These are phyloP conservation scores for Annulohypoxylon maeteangense DNA, from an alignment of 495 filamentous ascomycete species.

Conservation along the genomic window DNA sequence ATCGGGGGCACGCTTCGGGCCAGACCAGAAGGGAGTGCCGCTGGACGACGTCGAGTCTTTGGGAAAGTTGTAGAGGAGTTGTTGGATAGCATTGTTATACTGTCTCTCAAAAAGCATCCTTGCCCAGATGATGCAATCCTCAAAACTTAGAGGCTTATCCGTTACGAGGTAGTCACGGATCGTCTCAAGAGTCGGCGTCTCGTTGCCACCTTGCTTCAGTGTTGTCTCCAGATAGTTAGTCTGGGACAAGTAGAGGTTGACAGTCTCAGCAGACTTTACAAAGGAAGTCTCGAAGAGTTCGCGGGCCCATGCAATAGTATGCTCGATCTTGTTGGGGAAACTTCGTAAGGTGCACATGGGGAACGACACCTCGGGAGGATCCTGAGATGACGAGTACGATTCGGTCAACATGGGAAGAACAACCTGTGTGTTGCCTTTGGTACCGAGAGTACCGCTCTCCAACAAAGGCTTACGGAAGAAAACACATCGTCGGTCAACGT, in stretches of 20 bases:
- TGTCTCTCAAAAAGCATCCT: conserved; percentile 94
- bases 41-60: conserved; percentile 89
- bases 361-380: conserved; percentile 98
- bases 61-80: conserved; percentile 97
- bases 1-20: conserved; percentile 95
- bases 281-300: conserved; percentile 95
- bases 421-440: conserved; percentile 98
- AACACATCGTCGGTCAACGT: conserved; percentile 96
- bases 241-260: conserved; percentile 93
- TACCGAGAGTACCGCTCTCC: conserved; percentile 96
- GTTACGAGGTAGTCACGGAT: conserved; percentile 91
- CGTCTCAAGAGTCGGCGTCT: conserved; percentile 93
- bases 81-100: conserved; percentile 97
- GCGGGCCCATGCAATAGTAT: conserved; percentile 98
- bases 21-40: conserved; percentile 96
- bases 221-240: conserved; percentile 90
- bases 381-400: conserved; percentile 98
- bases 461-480: conserved; percentile 98
- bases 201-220: conserved; percentile 93
- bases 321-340: conserved; percentile 99
- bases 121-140: conserved; percentile 96
- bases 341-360: conserved; percentile 98
- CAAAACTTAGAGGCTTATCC: conserved; percentile 90
- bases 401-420: conserved; percentile 91
- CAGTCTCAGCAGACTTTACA: conserved; percentile 91